Evolutionary conservation across 202 grass and related monocot genomes (phyloP).

Genomic region (Elaeis oleifera): DNA sequence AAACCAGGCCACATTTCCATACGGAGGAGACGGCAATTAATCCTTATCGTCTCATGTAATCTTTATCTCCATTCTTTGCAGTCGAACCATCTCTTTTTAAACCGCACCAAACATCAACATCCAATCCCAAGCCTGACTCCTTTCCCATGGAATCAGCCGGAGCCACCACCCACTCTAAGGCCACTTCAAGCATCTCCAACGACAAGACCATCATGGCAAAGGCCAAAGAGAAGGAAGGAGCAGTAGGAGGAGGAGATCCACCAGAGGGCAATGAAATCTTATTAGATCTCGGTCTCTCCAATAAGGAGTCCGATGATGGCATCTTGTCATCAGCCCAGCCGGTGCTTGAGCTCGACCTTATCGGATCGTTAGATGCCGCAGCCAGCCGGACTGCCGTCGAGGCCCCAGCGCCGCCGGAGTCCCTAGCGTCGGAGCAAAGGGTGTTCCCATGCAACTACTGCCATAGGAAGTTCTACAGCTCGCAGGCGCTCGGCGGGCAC

Average conservation of each 20-base stretch:
- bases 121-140: neutral
- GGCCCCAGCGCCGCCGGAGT: neutral
- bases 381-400: too few species aligned
- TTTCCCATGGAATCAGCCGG: neutral
- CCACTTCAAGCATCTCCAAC: neutral
- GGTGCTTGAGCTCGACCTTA: constrained; percentile 6
- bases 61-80: too few species aligned
- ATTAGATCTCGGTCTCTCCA: neutral
- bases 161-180: neutral
- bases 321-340: neutral
- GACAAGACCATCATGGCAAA: neutral
- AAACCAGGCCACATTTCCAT: too few species aligned
- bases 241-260: neutral
- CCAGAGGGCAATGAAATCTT: neutral
- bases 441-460: constrained; percentile 33
- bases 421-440: neutral
- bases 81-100: too few species aligned
- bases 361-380: neutral
- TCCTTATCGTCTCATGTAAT: too few species aligned
- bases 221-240: neutral
- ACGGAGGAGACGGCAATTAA: too few species aligned
- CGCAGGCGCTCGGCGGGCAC: constrained; percentile 31
- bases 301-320: neutral
- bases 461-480: constrained; percentile 19
- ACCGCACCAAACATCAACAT: too few species aligned